These are phyloP conservation scores for Sporothrix luriei DNA, from an alignment of 2,329 filamentous ascomycete genomes.

Conservation along the genomic window DNA sequence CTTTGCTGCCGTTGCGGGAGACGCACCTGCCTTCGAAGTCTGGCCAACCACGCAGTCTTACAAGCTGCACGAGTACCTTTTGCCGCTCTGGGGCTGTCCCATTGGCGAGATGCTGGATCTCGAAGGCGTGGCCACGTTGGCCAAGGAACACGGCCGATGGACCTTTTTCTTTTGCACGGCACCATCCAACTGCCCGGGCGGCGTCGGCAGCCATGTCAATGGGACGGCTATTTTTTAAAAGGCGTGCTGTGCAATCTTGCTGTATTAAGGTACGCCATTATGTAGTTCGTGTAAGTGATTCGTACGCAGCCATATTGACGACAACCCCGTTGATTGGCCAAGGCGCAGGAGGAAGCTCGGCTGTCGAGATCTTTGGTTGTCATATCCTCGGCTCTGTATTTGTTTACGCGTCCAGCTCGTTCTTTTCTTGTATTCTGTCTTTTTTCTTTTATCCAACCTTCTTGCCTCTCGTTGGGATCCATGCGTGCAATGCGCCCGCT, in stretches of 20 bases:
- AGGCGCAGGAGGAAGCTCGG: too few species aligned
- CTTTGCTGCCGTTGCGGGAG: conserved; percentile 66
- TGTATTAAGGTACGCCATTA: too few species aligned
- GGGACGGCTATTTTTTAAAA: conserved; percentile 28
- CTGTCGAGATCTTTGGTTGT: too few species aligned
- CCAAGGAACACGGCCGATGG: conserved; percentile 56
- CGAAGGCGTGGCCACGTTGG: conserved; percentile 55
- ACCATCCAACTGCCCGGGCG: conserved; percentile 60
- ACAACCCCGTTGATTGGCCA: too few species aligned
- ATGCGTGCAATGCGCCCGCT: not conserved
- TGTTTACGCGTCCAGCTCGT: too few species aligned
- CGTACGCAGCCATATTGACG: too few species aligned
- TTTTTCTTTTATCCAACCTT: not conserved
- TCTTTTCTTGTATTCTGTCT: not conserved
- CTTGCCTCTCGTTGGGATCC: not conserved
- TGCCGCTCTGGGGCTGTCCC: conserved; percentile 56
- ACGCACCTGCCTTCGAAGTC: conserved; percentile 63
- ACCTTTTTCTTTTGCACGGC: conserved; percentile 64
- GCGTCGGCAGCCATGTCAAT: conserved; percentile 46
- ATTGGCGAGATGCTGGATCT: conserved; percentile 61
- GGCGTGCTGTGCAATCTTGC: too few species aligned
- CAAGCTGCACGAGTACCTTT: conserved; percentile 52
- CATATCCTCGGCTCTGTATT: too few species aligned
- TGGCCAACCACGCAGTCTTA: conserved; percentile 34
- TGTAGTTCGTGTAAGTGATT: too few species aligned